phyloP scores from a whole-genome alignment of 345 rosid species.

The Brassica juncea region DNA sequence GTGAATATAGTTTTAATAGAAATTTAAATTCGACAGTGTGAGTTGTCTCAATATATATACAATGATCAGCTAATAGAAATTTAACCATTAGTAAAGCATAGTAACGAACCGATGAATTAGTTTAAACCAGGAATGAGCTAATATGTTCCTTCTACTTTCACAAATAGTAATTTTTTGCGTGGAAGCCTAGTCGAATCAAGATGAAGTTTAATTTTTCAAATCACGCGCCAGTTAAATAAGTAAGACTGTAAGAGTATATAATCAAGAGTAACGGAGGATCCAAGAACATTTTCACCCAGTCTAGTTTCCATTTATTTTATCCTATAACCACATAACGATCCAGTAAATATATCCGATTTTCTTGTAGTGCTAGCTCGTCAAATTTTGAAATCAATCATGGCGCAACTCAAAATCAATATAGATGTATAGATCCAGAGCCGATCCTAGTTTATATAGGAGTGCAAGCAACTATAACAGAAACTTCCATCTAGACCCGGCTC shows the following conservation, averaged over 20 bases:
- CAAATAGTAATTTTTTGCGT: not conserved
- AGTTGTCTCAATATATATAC: no score
- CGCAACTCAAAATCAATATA: not conserved
- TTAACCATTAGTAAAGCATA: no score
- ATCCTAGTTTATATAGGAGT: not conserved
- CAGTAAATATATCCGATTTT: not conserved
- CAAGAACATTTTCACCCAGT: not conserved
- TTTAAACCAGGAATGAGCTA: no score
- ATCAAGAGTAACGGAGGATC: not conserved
- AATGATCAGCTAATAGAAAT: no score
- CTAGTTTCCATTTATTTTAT: not conserved
- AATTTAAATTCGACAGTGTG: no score
- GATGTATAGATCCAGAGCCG: not conserved
- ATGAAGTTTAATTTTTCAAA: not conserved
- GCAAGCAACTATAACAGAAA: not conserved
- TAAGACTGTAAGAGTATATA: not conserved
- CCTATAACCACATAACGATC: not conserved
- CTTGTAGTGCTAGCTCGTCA: not conserved
- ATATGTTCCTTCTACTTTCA: no score
- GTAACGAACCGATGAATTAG: no score
- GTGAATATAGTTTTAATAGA: no score
- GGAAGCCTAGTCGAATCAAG: not conserved
- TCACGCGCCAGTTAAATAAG: not conserved
- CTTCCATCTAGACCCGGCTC: not conserved
- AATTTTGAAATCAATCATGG: not conserved